phyloP scores from a whole-genome alignment of 2,329 filamentous ascomycete species.

The Graphium sp. region DNA sequence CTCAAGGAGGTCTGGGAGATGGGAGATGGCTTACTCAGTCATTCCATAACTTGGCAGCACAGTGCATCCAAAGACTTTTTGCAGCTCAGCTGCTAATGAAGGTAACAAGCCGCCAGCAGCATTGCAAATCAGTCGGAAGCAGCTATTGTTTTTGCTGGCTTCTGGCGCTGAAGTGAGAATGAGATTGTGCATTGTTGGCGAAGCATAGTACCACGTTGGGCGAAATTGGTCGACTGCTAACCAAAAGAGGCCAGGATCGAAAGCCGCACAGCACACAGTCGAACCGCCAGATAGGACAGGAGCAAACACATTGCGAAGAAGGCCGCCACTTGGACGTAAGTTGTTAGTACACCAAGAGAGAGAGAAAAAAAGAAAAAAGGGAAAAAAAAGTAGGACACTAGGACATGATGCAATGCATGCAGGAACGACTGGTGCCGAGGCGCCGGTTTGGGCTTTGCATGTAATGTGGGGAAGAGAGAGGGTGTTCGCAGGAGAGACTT shows the following conservation, averaged over 20 bases:
- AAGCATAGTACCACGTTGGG: constrained; percentile 41
- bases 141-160: constrained; percentile 19
- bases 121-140: constrained; percentile 35
- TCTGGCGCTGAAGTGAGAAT: constrained; percentile 27
- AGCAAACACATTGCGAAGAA: constrained; percentile 36
- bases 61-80: constrained; percentile 29
- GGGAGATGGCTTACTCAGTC: constrained; percentile 36
- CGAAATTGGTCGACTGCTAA: constrained; percentile 27
- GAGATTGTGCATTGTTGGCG: constrained; percentile 37
- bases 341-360: constrained; percentile 5
- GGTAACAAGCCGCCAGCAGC: constrained; percentile 35
- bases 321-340: constrained; percentile 33
- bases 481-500: constrained; percentile 10
- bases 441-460: no score
- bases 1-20: background rate
- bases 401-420: no score
- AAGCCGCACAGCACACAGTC: constrained; percentile 33
- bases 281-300: constrained; percentile 35
- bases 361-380: constrained; percentile 1
- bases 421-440: no score
- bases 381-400: background rate
- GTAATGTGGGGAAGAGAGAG: no score
- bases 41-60: constrained; percentile 41
- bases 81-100: constrained; percentile 27
- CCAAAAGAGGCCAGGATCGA: constrained; percentile 39